Conservation (phyloP, 2,329 filamentous ascomycete species). For the Trichoderma aggressivum region DNA sequence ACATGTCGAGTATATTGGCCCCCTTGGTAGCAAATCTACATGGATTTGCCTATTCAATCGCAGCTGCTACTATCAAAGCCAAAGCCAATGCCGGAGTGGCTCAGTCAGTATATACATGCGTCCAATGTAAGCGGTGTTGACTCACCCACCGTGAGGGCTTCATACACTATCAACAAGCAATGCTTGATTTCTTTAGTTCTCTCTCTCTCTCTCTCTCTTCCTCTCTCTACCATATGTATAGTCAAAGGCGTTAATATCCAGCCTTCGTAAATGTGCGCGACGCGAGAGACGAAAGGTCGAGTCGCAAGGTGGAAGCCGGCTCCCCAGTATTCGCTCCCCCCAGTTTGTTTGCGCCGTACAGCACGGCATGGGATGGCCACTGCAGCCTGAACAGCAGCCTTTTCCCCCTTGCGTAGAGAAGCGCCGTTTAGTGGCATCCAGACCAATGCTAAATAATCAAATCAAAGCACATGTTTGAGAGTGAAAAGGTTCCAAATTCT, state of each 20-base stretch:
- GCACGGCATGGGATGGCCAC: not conserved
- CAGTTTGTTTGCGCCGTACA: constrained; percentile 10
- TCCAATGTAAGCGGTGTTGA: not conserved
- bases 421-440: not conserved
- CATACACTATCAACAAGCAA: not conserved
- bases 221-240: not conserved
- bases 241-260: not conserved
- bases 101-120: not conserved
- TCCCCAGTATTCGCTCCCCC: not conserved
- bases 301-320: not conserved
- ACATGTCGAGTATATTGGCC: not conserved
- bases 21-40: not conserved
- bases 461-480: not conserved
- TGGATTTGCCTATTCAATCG: not conserved
- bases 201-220: no score
- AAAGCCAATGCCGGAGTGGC: not conserved
- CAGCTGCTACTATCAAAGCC: not conserved
- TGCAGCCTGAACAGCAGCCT: not conserved
- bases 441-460: not conserved
- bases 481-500: not conserved
- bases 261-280: not conserved
- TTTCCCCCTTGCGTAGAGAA: not conserved
- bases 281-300: not conserved
- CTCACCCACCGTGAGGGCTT: not conserved
- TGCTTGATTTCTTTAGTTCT: not conserved